A percentile compares a stretch with the other conserved stretches of the same genome.
Evolutionary conservation across 164 flowering plant genomes (phyloP).

Genomic region (Macadamia tetraphylla): DNA sequence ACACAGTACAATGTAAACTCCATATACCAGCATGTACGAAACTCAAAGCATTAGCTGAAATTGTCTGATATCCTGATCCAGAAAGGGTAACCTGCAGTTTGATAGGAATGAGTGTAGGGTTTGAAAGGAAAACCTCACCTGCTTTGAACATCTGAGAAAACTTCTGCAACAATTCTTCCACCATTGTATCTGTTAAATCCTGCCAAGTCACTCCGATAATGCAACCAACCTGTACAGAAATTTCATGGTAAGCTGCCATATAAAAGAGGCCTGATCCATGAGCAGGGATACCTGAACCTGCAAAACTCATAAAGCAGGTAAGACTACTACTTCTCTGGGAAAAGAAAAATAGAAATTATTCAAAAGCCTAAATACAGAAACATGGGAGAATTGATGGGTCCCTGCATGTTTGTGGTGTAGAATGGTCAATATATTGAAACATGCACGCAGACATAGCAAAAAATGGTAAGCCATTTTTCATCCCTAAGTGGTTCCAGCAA

Average conservation of each 20-base stretch:
- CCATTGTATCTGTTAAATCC: background rate
- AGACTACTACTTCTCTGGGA: slow-evolving; percentile 17
- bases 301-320: slow-evolving; percentile 44
- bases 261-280: slow-evolving; percentile 26
- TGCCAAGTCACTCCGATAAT: background rate
- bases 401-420: background rate
- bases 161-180: background rate
- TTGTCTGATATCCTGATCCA: background rate
- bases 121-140: background rate
- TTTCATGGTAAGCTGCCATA: slow-evolving; percentile 8
- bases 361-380: slow-evolving; percentile 7
- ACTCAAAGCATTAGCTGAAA: background rate
- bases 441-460: background rate
- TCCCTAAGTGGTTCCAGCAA: no score
- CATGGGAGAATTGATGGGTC: background rate
- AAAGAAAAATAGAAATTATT: background rate
- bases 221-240: slow-evolving; percentile 1
- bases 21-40: background rate
- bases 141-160: background rate
- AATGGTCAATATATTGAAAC: background rate
- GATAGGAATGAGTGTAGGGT: background rate
- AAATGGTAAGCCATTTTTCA: background rate
- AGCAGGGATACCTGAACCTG: slow-evolving; percentile 74
- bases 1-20: no score
- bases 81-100: background rate